phyloP scores from a whole-genome alignment of 2,329 filamentous ascomycete genomes.

The Aureobasidium sp. region DNA sequence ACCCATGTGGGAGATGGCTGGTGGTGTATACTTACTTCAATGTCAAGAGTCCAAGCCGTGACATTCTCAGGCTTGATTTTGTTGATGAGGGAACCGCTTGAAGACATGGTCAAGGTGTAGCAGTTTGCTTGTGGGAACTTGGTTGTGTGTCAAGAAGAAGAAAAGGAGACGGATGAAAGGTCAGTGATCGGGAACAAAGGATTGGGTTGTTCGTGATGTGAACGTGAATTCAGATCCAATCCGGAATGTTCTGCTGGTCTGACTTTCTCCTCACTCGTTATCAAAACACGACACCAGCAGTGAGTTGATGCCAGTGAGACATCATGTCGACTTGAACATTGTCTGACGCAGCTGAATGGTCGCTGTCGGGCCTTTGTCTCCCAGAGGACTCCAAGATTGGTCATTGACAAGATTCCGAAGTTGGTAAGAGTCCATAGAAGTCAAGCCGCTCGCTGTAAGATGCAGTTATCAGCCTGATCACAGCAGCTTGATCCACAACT shows the following conservation, averaged over 20 bases:
- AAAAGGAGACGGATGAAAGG: neutral
- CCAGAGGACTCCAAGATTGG: neutral
- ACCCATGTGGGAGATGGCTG: neutral
- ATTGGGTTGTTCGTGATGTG: neutral
- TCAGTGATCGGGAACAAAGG: neutral
- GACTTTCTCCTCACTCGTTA: neutral
- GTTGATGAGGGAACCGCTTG: neutral
- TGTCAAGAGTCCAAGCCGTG: constrained; percentile 13
- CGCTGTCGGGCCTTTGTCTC: too few relatives aligned
- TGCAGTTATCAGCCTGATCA: neutral
- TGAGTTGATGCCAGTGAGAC: neutral
- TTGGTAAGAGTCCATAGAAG: neutral
- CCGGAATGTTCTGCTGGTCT: neutral
- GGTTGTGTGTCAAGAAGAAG: neutral
- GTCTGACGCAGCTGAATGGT: neutral
- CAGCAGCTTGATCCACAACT: neutral
- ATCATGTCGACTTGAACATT: neutral
- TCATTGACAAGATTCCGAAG: neutral
- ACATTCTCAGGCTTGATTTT: neutral
- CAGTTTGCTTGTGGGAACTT: neutral
- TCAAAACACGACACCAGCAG: neutral
- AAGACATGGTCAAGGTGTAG: constrained; percentile 1
- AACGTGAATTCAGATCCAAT: neutral
- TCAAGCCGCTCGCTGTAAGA: too few relatives aligned
- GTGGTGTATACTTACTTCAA: constrained; percentile 2